phyloP scores from a whole-genome alignment of 441 rosid species.

The Adansonia grandidieri region DNA sequence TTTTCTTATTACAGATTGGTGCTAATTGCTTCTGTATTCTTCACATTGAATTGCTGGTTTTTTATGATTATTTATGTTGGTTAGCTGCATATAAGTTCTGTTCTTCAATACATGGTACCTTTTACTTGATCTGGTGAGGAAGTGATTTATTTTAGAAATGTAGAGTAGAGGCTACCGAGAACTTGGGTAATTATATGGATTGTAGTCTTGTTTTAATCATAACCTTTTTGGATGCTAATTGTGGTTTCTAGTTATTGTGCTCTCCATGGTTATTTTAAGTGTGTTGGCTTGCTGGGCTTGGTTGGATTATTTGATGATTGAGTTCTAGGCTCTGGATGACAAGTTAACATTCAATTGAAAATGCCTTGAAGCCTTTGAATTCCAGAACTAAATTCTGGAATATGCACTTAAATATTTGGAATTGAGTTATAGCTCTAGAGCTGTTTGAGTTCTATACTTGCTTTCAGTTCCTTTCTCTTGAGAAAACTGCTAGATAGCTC shows the following conservation, averaged over 20 bases:
- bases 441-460: neutral
- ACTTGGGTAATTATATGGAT: conserved; percentile 11
- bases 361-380: conserved; percentile 9
- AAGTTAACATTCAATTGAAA: conserved; percentile 19
- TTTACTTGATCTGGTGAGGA: neutral
- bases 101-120: neutral
- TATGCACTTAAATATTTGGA: conserved; percentile 1
- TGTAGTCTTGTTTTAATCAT: neutral
- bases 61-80: neutral
- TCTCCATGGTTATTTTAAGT: neutral
- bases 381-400: conserved; percentile 5
- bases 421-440: conserved; percentile 6
- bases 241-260: neutral
- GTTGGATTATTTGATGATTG: conserved; percentile 7
- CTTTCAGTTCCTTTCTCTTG: conserved; percentile 12
- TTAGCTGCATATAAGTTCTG: conserved; percentile 12
- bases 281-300: conserved; percentile 12
- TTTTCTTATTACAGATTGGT: conserved; percentile 2
- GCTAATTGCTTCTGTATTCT: neutral
- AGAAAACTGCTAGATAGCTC: neutral
- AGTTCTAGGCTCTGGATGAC: conserved; percentile 12
- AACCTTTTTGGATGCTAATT: conserved; percentile 1
- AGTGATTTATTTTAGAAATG: neutral
- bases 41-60: neutral
- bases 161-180: neutral